Evolutionary conservation across 2,329 filamentous ascomycete genomes (phyloP).

Genomic region (Talaromyces sp.): DNA sequence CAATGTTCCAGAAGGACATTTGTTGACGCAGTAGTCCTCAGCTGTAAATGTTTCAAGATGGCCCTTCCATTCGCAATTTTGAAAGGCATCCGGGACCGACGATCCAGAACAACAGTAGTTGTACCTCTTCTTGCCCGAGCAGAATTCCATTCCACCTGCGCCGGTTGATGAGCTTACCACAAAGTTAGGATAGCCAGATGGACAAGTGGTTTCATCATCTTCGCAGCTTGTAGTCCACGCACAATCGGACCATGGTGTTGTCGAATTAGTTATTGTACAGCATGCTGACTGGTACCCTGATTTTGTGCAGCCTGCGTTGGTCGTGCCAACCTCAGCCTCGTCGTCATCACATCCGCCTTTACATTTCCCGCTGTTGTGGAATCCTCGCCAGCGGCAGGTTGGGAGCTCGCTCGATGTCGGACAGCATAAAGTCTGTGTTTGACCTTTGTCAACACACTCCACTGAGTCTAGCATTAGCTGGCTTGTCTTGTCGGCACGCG

Average conservation of each 20-base stretch:
- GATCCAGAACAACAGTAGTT: background rate
- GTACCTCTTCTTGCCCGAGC: background rate
- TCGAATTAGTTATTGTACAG: background rate
- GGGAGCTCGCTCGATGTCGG: background rate
- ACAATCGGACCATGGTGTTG: background rate
- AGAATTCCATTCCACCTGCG: background rate
- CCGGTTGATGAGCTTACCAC: background rate
- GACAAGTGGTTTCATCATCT: background rate
- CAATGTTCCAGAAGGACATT: background rate
- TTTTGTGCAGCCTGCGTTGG: background rate
- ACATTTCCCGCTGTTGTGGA: background rate
- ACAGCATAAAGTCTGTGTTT: background rate
- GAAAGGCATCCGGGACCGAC: background rate
- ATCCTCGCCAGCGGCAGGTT: background rate
- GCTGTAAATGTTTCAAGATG: background rate
- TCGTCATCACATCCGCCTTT: background rate
- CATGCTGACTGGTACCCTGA: background rate
- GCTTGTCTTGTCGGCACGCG: background rate
- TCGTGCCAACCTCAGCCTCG: background rate
- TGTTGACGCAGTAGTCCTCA: background rate
- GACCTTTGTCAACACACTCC: background rate
- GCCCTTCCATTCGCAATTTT: background rate
- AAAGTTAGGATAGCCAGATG: background rate
- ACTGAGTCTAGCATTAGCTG: background rate
- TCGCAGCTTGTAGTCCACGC: background rate